Base-by-base conservation (phyloP, 1,284 basidiomycete species). In the Malassezia slooffiae region DNA sequence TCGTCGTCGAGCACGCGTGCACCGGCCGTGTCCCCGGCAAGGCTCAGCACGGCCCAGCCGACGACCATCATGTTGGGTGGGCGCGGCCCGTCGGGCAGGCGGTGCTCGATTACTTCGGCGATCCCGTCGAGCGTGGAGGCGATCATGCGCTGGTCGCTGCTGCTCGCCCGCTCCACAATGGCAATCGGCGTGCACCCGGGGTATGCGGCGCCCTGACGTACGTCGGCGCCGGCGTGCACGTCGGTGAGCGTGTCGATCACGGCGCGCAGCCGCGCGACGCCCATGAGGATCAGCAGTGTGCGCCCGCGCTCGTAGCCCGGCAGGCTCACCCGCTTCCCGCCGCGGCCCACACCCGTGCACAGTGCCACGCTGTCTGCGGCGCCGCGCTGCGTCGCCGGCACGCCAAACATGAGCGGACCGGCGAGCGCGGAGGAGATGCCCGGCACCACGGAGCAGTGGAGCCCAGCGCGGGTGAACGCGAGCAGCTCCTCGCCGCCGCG, bases 51-150 rank as follows among this genome's bases (percentile, higher is more conserved):
- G 5, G 82, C 77, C 90, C 90, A 96, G 0, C 91, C 90, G 49
- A 97, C 77, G 19, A 95, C 76, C 62, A 96, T 83, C 83, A 97
- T 90, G 2, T 88, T 90, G 0, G 91, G 91, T 5, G 90, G 89
- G 41, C 76, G 77, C 21, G 30, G 40, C 8, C 46, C 46, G 19
- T 48, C 46, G 0, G 40, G 13, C 20, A 48, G 16, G 7, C 16
- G 24, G 24, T 34, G 20, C 48, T 82, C 80, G 60, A 96, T 67
- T 0, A 84, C 87, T 11, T 72, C 72, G 5, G 77, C 77, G 29
- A 96, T 80, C 49, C 81, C 74, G 38, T 74, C 75, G 34, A 97
- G 70, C 0, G 89, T 95, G 5, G 82, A 83, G 13, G 77, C 77
- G 15, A 95, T 76, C 2, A 87, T 79, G 5, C 91, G 74, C 70